These are phyloP conservation scores for Pseudozyma tsukubaensis DNA, from an alignment of 1,284 basidiomycete genomes.

Conservation along the genomic window DNA sequence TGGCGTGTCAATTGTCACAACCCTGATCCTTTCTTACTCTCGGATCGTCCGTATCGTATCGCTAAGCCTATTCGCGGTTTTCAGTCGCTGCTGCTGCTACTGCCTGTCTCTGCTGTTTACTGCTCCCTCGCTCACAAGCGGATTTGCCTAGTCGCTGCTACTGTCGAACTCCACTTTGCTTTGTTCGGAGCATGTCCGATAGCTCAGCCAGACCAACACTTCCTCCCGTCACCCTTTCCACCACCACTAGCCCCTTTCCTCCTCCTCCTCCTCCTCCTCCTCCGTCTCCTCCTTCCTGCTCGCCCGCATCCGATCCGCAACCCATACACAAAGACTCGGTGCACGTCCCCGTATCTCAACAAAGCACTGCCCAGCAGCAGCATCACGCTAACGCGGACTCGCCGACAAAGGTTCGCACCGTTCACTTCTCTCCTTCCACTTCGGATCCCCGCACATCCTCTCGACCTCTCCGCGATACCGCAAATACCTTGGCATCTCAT, in stretches of 20 bases:
- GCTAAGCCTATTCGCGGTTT: too few species aligned
- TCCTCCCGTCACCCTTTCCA: neutral
- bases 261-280: neutral
- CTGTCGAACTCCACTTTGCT: neutral
- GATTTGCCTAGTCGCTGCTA: too few species aligned
- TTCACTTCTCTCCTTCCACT: slow-evolving; percentile 12
- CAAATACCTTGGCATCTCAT: slow-evolving; percentile 1
- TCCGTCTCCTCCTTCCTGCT: neutral
- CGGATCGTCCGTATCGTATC: neutral
- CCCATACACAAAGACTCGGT: neutral
- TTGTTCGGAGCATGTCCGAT: slow-evolving; percentile 32
- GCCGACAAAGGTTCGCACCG: slow-evolving; percentile 10
- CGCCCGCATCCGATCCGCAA: neutral
- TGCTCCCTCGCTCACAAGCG: neutral
- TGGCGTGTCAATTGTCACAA: slow-evolving; percentile 6
- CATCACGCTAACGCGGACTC: neutral
- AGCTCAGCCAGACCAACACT: slow-evolving; percentile 3
- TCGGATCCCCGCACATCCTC: neutral
- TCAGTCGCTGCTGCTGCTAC: too few species aligned
- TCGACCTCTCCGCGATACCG: neutral
- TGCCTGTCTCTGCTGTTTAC: neutral
- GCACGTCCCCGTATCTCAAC: neutral
- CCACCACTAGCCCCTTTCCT: neutral
- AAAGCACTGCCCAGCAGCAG: neutral
- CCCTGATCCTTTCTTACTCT: slow-evolving; percentile 4